A percentile compares a stretch with the other conserved stretches of the same genome.
Conservation (phyloP, 176 grass and related monocot species). For the Zizania latifolia region DNA sequence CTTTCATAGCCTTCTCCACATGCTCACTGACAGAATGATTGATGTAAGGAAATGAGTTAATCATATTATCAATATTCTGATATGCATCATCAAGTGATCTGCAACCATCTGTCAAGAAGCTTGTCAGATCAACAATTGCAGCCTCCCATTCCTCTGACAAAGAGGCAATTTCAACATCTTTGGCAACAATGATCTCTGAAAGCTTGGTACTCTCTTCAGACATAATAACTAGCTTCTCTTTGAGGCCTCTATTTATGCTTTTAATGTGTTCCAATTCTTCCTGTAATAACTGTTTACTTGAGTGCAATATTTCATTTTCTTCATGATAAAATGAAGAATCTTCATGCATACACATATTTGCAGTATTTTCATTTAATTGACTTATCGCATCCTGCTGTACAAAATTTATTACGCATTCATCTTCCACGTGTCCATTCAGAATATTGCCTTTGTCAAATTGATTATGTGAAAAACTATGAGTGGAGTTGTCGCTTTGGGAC, state of each 20-base stretch:
- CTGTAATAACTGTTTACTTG: conserved; percentile 16
- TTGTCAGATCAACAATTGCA: conserved; percentile 72
- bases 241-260: conserved; percentile 43
- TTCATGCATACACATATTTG: neutral
- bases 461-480: conserved; percentile 22
- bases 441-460: conserved; percentile 10
- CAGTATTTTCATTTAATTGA: conserved; percentile 16
- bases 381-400: conserved; percentile 6
- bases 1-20: conserved; percentile 75
- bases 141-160: conserved; percentile 70
- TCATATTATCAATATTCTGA: conserved; percentile 63
- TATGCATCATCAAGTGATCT: conserved; percentile 73
- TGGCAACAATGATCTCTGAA: conserved; percentile 46
- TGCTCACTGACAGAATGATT: conserved; percentile 52
- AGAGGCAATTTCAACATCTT: conserved; percentile 57
- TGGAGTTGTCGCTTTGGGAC: conserved; percentile 21
- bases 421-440: neutral
- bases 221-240: conserved; percentile 43
- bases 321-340: neutral
- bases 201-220: conserved; percentile 60
- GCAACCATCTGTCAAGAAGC: conserved; percentile 68
- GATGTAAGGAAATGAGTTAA: conserved; percentile 63
- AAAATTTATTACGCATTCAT: conserved; percentile 6
- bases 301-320: conserved; percentile 16
- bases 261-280: conserved; percentile 31